Conservation (phyloP, 2,329 filamentous ascomycete species). For the Paramyrothecium sp. region DNA sequence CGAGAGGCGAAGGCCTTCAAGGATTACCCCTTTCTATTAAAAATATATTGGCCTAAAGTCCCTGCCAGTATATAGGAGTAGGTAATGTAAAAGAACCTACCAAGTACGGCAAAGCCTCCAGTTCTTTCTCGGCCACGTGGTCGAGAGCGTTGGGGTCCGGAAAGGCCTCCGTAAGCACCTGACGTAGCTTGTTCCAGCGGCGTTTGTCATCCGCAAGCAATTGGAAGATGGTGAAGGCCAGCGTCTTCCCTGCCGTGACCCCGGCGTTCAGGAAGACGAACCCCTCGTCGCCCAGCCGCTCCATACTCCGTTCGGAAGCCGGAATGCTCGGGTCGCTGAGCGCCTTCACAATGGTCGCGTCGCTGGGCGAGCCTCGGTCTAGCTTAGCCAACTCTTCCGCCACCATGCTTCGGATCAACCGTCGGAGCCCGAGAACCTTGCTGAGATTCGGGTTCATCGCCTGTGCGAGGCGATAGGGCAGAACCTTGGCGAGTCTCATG, state of each 20-base stretch:
- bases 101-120: not conserved
- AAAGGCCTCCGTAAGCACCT: not conserved
- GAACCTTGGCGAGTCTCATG: too few relatives aligned
- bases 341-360: not conserved
- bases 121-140: not conserved
- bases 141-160: not conserved
- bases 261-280: not conserved
- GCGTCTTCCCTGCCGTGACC: not conserved
- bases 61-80: too few relatives aligned
- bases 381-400: too few relatives aligned
- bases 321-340: not conserved
- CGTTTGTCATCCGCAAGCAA: not conserved
- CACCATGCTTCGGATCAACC: too few relatives aligned
- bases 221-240: not conserved
- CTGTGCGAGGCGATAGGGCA: too few relatives aligned
- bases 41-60: too few relatives aligned
- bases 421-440: too few relatives aligned
- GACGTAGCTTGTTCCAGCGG: not conserved
- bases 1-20: constrained; percentile 33
- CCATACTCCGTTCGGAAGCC: not conserved
- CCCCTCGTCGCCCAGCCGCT: not conserved
- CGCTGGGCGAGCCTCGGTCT: too few relatives aligned
- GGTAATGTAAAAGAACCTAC: too few relatives aligned
- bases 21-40: too few relatives aligned
- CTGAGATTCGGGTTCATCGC: too few relatives aligned